phyloP scores from a whole-genome alignment of 176 grass and related monocot species.

The Ananas comosus region DNA sequence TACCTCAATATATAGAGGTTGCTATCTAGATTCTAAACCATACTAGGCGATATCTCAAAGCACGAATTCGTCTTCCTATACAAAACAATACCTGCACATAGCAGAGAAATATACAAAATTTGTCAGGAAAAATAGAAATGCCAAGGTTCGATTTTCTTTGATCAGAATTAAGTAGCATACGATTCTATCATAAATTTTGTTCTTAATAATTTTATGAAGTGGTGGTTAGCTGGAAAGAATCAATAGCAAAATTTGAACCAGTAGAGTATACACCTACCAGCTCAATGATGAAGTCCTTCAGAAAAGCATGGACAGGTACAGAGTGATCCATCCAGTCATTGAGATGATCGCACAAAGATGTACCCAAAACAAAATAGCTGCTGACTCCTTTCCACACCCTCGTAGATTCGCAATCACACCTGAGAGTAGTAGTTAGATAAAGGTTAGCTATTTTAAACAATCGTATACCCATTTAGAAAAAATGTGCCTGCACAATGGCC shows the following conservation, averaged over 20 bases:
- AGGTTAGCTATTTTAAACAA: no score
- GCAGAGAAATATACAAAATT: background rate
- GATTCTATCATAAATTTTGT: no score
- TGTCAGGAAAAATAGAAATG: background rate
- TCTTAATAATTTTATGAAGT: no score
- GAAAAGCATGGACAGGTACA: constrained; percentile 77
- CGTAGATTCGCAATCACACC: constrained; percentile 85
- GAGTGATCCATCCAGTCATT: constrained; percentile 92
- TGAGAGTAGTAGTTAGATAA: constrained; percentile 15
- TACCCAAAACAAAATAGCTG: constrained; percentile 95
- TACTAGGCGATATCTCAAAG: background rate
- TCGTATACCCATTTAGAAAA: no score
- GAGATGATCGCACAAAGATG: constrained; percentile 97
- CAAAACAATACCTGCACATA: constrained; percentile 13
- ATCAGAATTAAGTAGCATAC: background rate
- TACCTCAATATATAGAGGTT: background rate
- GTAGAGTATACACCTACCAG: background rate
- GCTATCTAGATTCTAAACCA: background rate
- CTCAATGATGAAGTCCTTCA: constrained; percentile 6
- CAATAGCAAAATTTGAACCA: background rate
- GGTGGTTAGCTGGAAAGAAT: no score
- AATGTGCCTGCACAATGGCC: no score
- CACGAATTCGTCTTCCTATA: constrained; percentile 6
- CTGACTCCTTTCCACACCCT: constrained; percentile 96
- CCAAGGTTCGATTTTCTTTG: background rate